Evolutionary conservation across 2,329 filamentous ascomycete genomes (phyloP), one percentile per base, ranked within the genome.

Genomic region (Alternaria tenuissima): DNA sequence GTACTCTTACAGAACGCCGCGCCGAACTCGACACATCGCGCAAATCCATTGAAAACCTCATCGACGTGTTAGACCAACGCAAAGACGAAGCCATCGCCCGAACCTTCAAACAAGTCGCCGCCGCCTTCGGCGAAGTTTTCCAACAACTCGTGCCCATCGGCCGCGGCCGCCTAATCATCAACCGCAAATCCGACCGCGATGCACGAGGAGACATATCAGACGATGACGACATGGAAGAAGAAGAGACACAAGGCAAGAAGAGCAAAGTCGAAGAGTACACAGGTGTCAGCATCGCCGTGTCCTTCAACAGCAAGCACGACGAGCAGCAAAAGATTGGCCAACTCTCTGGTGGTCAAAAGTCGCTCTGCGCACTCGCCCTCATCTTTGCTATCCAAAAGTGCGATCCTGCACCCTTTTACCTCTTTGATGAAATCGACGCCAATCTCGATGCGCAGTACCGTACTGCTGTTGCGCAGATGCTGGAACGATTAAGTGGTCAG

Each of bases 351-450:
- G 95, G 95, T 32, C 95, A 99, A 75, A 99, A 99, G 86, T 96
- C 93, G 87, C 84, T 98, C 63, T 98, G 94, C 79, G 95, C 95
- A 9, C 87, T 99, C n/a, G 96, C 95, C 44, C 88, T 99, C 52
- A 96, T 99, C 69, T 99, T 99, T 77, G 95, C 95, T n/a, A 96
- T 99, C 69, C 95, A 99, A 80, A 92, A 94, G 69, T 97, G 94
- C 61, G 95, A 99, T 77, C 95, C 94, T 9, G 96, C 94, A 44
- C 95, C 95, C 1, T 98, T 99, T 85, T 97, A 99, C 78, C 94
- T 99, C 73, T 99, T 99, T 71, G 95, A 99, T 78, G 95, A 99
- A 80, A 97, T 99, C 65, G 95, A 99, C 76, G 95, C 95, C 78
- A 99, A 99, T 77, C 87, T 99, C 24, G 95, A 99, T 78, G 94